phyloP scores from a whole-genome alignment of 2,329 filamentous ascomycete species.

The Stylonectria norvegica region DNA sequence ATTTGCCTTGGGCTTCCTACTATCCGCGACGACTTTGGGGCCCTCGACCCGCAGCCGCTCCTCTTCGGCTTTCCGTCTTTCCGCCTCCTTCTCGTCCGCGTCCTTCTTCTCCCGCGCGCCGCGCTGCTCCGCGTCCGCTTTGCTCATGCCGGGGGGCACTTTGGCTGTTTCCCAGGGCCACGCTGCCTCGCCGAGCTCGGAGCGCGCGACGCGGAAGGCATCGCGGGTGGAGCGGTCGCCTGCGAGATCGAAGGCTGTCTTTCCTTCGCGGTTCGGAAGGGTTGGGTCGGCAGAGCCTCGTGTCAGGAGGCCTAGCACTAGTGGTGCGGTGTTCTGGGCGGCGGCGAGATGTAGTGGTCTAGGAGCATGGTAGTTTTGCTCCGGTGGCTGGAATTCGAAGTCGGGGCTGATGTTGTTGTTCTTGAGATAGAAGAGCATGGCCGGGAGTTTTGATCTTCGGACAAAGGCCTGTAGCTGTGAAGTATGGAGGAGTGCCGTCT shows the following conservation, averaged over 20 bases:
- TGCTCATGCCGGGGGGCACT: conserved; percentile 68
- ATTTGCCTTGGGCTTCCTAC: conserved; percentile 49
- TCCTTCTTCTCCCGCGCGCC: conserved; percentile 68
- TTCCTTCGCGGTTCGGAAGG: conserved; percentile 68
- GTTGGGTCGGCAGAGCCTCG: conserved; percentile 76
- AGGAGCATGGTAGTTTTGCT: conserved; percentile 74
- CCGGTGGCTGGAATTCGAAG: conserved; percentile 71
- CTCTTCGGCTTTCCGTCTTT: conserved; percentile 70
- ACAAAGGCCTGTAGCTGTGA: conserved; percentile 85
- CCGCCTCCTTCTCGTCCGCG: conserved; percentile 63
- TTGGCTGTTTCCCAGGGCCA: conserved; percentile 78
- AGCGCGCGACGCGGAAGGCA: conserved; percentile 83
- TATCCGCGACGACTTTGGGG: conserved; percentile 50
- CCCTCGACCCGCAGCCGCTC: conserved; percentile 68
- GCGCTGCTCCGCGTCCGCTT: conserved; percentile 66
- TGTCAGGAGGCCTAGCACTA: conserved; percentile 73
- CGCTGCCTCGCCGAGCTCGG: conserved; percentile 70
- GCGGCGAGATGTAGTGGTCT: conserved; percentile 85
- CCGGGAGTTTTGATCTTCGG: conserved; percentile 84
- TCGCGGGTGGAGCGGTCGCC: conserved; percentile 84
- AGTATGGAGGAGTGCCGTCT: conserved; percentile 78
- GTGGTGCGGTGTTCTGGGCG: conserved; percentile 70
- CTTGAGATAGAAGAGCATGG: conserved; percentile 77
- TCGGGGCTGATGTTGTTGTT: conserved; percentile 68
- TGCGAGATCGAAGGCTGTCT: conserved; percentile 80